These are phyloP conservation scores for Dictyostelium intermedium DNA, from an alignment of 78 protist genomes.

Conservation along the genomic window DNA sequence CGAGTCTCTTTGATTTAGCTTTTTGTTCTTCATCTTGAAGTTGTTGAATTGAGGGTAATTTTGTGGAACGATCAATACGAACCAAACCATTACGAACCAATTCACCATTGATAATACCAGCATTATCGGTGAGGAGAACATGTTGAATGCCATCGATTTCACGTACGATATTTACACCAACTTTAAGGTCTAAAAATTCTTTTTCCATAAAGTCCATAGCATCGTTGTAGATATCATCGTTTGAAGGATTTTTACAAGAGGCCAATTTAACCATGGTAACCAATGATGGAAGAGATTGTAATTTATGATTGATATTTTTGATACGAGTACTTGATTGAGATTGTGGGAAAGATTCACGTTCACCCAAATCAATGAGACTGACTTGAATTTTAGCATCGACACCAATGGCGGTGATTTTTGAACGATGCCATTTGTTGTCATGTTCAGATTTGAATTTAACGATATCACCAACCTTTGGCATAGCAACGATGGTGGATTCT, in stretches of 20 bases:
- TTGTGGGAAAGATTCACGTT: neutral
- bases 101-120: slow-evolving; percentile 44
- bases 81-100: slow-evolving; percentile 74
- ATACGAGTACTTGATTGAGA: neutral
- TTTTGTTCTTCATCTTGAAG: slow-evolving; percentile 38
- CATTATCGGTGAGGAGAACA: slow-evolving; percentile 34
- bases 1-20: slow-evolving; percentile 26
- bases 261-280: slow-evolving; percentile 13
- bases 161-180: neutral
- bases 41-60: neutral
- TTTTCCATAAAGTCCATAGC: slow-evolving; percentile 64
- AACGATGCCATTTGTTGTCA: slow-evolving; percentile 59
- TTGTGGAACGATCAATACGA: slow-evolving; percentile 29
- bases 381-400: neutral
- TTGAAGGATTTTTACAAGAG: neutral
- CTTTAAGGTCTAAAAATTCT: neutral
- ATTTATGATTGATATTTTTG: slow-evolving; percentile 8
- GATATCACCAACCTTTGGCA: slow-evolving; percentile 46
- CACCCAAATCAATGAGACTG: slow-evolving; percentile 34
- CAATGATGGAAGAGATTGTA: neutral
- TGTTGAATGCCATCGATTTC: neutral
- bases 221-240: neutral
- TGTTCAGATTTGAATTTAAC: neutral
- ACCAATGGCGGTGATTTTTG: slow-evolving; percentile 5
- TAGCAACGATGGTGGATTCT: neutral